Evolutionary conservation across 2,329 filamentous ascomycete genomes (phyloP).

Genomic region (Calonectria hawksworthii): DNA sequence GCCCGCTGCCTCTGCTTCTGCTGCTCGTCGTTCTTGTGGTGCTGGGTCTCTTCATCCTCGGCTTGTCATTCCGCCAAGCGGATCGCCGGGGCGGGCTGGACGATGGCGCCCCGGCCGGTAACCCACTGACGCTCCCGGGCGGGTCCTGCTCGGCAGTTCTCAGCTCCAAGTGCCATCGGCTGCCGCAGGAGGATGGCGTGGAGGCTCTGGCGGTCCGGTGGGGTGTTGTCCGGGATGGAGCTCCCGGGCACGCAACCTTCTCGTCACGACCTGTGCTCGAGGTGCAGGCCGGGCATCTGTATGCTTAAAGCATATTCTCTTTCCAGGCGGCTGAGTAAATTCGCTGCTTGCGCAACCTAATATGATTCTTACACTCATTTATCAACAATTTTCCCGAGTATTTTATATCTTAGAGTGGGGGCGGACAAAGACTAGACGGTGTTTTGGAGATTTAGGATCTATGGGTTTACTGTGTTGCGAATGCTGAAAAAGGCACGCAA

Average conservation of each 20-base stretch:
- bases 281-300: constrained; percentile 45
- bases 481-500: constrained; percentile 9
- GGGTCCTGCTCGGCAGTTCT: constrained; percentile 67
- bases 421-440: constrained; percentile 14
- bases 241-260: constrained; percentile 61
- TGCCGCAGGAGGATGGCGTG: constrained; percentile 49
- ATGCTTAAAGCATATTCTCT: constrained; percentile 33
- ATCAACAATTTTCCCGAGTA: background rate
- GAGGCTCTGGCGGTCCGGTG: constrained; percentile 57
- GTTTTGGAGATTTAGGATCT: constrained; percentile 12
- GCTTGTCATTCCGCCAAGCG: constrained; percentile 57
- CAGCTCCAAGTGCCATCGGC: constrained; percentile 62
- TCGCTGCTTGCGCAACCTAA: background rate
- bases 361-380: background rate
- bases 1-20: constrained; percentile 57
- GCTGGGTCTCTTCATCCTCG: constrained; percentile 52
- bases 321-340: background rate
- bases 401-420: background rate
- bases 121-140: constrained; percentile 62
- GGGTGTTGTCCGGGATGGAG: constrained; percentile 60
- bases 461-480: background rate
- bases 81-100: constrained; percentile 51
- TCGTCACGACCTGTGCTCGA: constrained; percentile 51
- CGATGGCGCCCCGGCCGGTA: constrained; percentile 56
- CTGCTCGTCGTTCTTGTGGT: constrained; percentile 57